Percentiles rank a stretch among this genome's conserved stretches.
These are phyloP conservation scores for Eucommia ulmoides DNA, from an alignment of 257 asterid species.

Conservation along the genomic window DNA sequence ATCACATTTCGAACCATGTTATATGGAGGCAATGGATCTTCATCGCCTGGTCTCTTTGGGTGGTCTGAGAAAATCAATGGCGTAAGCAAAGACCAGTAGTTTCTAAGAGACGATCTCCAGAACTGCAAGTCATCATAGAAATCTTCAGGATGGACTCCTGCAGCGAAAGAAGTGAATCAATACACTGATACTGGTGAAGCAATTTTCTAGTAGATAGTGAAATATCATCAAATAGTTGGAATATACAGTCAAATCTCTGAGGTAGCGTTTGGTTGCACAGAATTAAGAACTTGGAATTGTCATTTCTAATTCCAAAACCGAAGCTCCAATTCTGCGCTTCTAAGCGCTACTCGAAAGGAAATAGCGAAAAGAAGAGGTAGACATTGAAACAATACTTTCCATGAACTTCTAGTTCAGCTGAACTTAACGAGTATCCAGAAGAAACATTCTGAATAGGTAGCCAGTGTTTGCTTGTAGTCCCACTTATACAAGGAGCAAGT, in stretches of 20 bases:
- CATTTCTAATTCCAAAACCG: too few relatives aligned
- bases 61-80: slow-evolving; percentile 92
- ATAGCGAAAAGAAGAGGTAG: too few relatives aligned
- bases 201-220: too few relatives aligned
- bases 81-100: slow-evolving; percentile 93
- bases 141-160: slow-evolving; percentile 72
- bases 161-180: not conserved
- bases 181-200: too few relatives aligned
- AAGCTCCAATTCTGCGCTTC: too few relatives aligned
- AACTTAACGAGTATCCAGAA: not conserved
- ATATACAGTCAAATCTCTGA: too few relatives aligned
- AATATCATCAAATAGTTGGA: too few relatives aligned
- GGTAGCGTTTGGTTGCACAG: too few relatives aligned
- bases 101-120: slow-evolving; percentile 64
- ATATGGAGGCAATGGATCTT: slow-evolving; percentile 81
- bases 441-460: not conserved
- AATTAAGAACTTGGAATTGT: too few relatives aligned
- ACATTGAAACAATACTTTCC: not conserved
- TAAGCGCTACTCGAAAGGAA: too few relatives aligned
- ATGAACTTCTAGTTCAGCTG: not conserved
- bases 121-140: slow-evolving; percentile 56
- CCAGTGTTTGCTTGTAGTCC: not conserved
- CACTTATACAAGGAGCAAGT: not conserved
- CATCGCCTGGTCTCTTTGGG: too few relatives aligned
- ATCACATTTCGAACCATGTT: slow-evolving; percentile 91